Evolutionary conservation across 495 filamentous ascomycete genomes (phyloP).

Genomic region (Tuber calosporum): DNA sequence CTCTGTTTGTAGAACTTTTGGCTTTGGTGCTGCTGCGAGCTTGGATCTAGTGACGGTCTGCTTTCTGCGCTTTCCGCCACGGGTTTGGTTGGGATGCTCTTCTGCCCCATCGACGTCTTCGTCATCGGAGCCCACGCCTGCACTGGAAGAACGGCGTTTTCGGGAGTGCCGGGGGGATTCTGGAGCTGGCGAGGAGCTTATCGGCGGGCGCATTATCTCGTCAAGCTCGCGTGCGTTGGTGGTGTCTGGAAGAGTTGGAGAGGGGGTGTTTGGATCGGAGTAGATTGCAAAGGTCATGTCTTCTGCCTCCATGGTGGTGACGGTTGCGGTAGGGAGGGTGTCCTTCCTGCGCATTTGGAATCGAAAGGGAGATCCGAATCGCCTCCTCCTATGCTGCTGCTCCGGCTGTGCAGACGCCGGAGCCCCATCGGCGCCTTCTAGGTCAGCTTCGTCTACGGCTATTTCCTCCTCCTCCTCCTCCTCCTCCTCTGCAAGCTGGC

Average conservation of each 20-base stretch:
- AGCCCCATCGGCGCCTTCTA: background rate
- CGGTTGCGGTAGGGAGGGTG: slow-evolving; percentile 1
- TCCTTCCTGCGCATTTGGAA: slow-evolving; percentile 2
- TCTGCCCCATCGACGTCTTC: slow-evolving; percentile 43
- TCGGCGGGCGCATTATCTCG: slow-evolving; percentile 31
- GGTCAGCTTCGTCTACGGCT: background rate
- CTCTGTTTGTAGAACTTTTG: slow-evolving; percentile 41
- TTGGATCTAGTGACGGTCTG: background rate
- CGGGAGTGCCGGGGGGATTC: slow-evolving; percentile 18
- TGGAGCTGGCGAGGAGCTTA: slow-evolving; percentile 9
- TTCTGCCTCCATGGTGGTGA: slow-evolving; percentile 13
- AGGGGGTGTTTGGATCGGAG: slow-evolving; percentile 30
- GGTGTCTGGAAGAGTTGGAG: slow-evolving; percentile 9
- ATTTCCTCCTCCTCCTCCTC: slow-evolving; percentile 12
- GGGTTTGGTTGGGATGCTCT: slow-evolving; percentile 38
- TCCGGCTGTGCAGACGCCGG: slow-evolving; percentile 11
- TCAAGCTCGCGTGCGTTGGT: slow-evolving; percentile 6
- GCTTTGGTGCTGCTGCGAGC: slow-evolving; percentile 30
- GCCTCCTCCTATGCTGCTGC: background rate
- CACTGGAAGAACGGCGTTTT: slow-evolving; percentile 37
- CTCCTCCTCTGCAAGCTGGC: slow-evolving; percentile 9
- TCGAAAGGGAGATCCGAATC: background rate
- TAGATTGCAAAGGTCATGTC: slow-evolving; percentile 28
- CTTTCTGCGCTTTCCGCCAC: slow-evolving; percentile 19
- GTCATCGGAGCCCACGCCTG: slow-evolving; percentile 33